Evolutionary conservation across 805 yeast species (phyloP).

Genomic region (Saturnispora gosingensis): DNA sequence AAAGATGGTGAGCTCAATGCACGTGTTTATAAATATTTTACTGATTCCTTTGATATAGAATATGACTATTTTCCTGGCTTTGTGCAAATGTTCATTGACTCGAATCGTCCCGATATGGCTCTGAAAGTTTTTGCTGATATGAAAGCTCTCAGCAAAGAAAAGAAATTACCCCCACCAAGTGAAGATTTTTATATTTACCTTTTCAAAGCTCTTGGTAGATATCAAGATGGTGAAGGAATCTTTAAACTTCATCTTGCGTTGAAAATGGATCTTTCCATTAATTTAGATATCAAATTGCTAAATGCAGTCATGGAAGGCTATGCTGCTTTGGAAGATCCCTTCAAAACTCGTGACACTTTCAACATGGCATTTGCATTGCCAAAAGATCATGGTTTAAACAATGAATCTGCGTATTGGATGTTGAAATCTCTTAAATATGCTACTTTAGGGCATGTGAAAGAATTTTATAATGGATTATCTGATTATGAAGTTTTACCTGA

Average conservation of each 20-base stretch:
- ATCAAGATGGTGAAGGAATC: constrained; percentile 55
- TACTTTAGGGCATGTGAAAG: constrained; percentile 44
- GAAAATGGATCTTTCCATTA: constrained; percentile 51
- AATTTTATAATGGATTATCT: constrained; percentile 54
- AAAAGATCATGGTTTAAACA: constrained; percentile 42
- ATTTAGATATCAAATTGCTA: constrained; percentile 46
- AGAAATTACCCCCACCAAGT: constrained; percentile 42
- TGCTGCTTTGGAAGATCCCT: constrained; percentile 44
- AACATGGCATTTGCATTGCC: constrained; percentile 48
- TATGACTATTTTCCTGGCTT: constrained; percentile 50
- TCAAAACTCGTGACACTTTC: constrained; percentile 51
- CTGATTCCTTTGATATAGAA: constrained; percentile 48
- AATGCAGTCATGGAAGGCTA: constrained; percentile 60
- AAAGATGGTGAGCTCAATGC: constrained; percentile 34
- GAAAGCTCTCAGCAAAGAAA: constrained; percentile 44
- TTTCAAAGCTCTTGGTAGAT: constrained; percentile 52
- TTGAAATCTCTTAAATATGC: constrained; percentile 49
- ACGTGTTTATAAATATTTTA: constrained; percentile 49
- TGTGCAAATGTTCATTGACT: constrained; percentile 45
- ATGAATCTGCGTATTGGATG: constrained; percentile 60
- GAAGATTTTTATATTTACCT: constrained; percentile 51
- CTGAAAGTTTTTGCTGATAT: constrained; percentile 52
- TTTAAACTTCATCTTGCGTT: constrained; percentile 51
- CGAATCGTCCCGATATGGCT: constrained; percentile 52
- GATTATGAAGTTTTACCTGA: constrained; percentile 45